Percentiles rank a stretch among this genome's conserved stretches.
These are phyloP conservation scores for Sporisorium graminicola DNA, from an alignment of 1,284 basidiomycete species.

Conservation along the genomic window DNA sequence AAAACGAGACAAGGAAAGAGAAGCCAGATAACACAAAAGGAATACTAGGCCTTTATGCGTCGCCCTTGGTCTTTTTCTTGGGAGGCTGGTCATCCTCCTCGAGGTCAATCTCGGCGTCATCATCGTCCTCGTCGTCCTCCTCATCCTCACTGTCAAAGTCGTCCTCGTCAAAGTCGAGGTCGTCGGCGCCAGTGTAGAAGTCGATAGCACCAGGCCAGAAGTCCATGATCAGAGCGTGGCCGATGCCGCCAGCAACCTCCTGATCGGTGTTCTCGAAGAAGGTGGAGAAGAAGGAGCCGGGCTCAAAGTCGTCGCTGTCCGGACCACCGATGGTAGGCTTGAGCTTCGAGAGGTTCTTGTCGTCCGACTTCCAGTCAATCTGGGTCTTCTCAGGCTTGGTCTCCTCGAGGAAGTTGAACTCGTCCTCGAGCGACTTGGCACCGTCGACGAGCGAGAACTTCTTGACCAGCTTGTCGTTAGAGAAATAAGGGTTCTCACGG, in stretches of 20 bases:
- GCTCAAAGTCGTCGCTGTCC: conserved; percentile 73
- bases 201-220: conserved; percentile 65
- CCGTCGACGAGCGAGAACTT: conserved; percentile 59
- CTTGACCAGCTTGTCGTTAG: conserved; percentile 61
- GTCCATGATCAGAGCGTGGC: conserved; percentile 63
- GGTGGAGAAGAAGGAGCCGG: conserved; percentile 88
- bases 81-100: conserved; percentile 65
- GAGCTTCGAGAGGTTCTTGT: conserved; percentile 80
- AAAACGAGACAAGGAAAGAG: not conserved
- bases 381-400: conserved; percentile 70
- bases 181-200: conserved; percentile 61
- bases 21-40: not conserved
- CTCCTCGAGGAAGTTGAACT: conserved; percentile 66
- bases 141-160: conserved; percentile 61
- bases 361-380: conserved; percentile 85
- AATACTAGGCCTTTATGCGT: conserved; percentile 22
- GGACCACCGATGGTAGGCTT: conserved; percentile 76
- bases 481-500: conserved; percentile 63
- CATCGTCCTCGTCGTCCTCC: conserved; percentile 64
- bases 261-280: conserved; percentile 75
- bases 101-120: conserved; percentile 63
- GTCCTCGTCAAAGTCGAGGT: conserved; percentile 60
- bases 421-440: conserved; percentile 51
- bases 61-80: conserved; percentile 60
- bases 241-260: conserved; percentile 62